A percentile compares a stretch with the other conserved stretches of the same genome.
Evolutionary conservation across 1,139 yeast species (phyloP).

Genomic region (Saccharomycopsis crataegensis): DNA sequence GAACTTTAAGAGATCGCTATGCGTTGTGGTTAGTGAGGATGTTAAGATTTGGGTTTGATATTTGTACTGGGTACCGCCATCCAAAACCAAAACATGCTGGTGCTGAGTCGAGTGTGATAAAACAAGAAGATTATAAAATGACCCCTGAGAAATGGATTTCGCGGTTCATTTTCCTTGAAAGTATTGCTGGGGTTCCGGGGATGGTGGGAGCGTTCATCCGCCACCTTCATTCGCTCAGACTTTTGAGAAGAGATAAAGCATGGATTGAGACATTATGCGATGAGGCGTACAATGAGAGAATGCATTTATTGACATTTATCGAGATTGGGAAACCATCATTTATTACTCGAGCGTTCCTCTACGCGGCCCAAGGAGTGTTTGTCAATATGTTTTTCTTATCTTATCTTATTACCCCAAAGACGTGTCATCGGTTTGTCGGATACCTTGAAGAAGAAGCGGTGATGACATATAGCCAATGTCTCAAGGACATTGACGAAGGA

Average conservation of each 20-base stretch:
- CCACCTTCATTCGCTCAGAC: slow-evolving; percentile 54
- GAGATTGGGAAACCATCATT: slow-evolving; percentile 58
- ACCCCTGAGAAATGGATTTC: slow-evolving; percentile 61
- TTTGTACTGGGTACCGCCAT: slow-evolving; percentile 58
- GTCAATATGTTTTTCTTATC: slow-evolving; percentile 57
- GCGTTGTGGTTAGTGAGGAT: slow-evolving; percentile 41
- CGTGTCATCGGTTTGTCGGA: slow-evolving; percentile 74
- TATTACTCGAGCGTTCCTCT: slow-evolving; percentile 49
- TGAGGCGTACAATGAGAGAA: slow-evolving; percentile 74
- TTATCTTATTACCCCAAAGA: slow-evolving; percentile 52
- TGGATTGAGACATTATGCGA: slow-evolving; percentile 71
- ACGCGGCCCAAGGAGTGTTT: slow-evolving; percentile 66
- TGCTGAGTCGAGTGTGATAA: slow-evolving; percentile 28
- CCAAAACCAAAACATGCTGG: slow-evolving; percentile 31
- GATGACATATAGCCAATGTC: slow-evolving; percentile 57
- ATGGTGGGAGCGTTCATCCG: slow-evolving; percentile 67
- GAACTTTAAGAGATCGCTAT: slow-evolving; percentile 41
- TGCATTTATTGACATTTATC: slow-evolving; percentile 67
- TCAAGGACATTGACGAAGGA: slow-evolving; percentile 47
- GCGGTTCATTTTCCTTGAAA: slow-evolving; percentile 61
- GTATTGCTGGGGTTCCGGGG: slow-evolving; percentile 77
- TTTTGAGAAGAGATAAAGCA: slow-evolving; percentile 60
- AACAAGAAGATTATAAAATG: slow-evolving; percentile 47
- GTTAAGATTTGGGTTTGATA: slow-evolving; percentile 48
- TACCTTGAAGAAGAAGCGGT: slow-evolving; percentile 78